Evolutionary conservation across 495 filamentous ascomycete species (phyloP).

Genomic region (Apodospora peruviana): DNA sequence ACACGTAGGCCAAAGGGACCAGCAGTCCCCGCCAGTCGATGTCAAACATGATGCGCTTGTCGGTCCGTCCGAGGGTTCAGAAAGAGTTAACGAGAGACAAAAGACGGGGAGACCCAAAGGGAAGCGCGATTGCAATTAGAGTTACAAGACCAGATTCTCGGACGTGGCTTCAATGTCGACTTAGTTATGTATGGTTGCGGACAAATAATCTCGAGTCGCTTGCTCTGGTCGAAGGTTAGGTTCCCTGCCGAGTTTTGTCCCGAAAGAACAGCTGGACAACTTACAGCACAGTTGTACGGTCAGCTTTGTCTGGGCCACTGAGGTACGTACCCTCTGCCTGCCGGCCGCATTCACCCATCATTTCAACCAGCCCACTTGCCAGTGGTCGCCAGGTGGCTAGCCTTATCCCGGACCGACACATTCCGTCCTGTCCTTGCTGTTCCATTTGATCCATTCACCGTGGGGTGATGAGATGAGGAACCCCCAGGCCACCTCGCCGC

Average conservation of each 20-base stretch:
- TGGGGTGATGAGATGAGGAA: no score
- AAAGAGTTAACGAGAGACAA: not conserved
- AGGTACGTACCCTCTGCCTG: constrained; percentile 1
- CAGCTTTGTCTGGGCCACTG: not conserved
- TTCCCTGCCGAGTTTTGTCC: not conserved
- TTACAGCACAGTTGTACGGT: not conserved
- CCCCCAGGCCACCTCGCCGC: no score
- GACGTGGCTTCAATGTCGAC: not conserved
- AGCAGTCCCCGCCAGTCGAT: constrained; percentile 77
- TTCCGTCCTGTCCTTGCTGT: no score
- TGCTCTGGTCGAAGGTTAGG: not conserved
- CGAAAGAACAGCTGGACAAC: constrained; percentile 36
- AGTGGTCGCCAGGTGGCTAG: not conserved
- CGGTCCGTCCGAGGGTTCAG: not conserved
- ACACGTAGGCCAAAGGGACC: constrained; percentile 81
- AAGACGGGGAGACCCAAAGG: not conserved
- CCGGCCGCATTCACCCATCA: no score
- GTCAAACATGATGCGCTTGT: constrained; percentile 38
- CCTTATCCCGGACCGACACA: not conserved
- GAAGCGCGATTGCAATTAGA: not conserved
- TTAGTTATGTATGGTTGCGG: not conserved
- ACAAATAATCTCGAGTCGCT: not conserved
- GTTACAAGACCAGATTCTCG: not conserved
- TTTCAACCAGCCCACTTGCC: no score
- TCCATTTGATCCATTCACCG: no score